A percentile compares a stretch with the other conserved stretches of the same genome.
Evolutionary conservation across 495 filamentous ascomycete species (phyloP).

Genomic region (Tirmania nivea): DNA sequence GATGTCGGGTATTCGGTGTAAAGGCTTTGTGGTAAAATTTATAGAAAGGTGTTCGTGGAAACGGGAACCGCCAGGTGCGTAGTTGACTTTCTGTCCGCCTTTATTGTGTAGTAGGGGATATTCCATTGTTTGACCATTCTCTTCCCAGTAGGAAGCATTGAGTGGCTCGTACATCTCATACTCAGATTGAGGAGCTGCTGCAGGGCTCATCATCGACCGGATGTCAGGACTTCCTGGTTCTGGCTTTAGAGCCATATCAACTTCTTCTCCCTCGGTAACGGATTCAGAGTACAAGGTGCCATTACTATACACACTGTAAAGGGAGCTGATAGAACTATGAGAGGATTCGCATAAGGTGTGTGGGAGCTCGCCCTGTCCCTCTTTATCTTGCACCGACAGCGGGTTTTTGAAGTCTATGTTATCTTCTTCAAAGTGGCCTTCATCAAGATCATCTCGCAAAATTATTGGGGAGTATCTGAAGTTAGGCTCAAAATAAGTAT

Average conservation of each 20-base stretch:
- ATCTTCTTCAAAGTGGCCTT: neutral
- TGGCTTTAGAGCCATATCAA: neutral
- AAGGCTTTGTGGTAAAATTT: no score
- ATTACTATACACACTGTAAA: neutral
- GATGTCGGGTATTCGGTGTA: no score
- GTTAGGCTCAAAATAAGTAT: no score
- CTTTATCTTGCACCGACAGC: neutral
- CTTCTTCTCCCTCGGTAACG: neutral
- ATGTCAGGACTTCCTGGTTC: neutral
- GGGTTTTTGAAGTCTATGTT: neutral
- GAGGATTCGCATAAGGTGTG: neutral
- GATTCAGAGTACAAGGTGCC: neutral
- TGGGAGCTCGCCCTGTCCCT: no score
- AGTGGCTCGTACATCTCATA: neutral
- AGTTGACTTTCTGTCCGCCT: no score
- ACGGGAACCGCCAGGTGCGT: no score
- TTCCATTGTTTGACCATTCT: no score
- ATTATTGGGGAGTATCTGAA: neutral
- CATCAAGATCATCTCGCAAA: neutral
- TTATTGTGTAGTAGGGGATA: no score
- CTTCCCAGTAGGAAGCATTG: no score
- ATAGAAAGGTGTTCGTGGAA: no score
- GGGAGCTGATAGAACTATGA: neutral
- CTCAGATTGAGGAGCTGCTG: neutral
- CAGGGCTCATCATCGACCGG: neutral